Evolutionary conservation across 768 basidiomycete genomes (phyloP), one percentile per base, ranked within the genome.

Genomic region (Lentinus tigrinus): DNA sequence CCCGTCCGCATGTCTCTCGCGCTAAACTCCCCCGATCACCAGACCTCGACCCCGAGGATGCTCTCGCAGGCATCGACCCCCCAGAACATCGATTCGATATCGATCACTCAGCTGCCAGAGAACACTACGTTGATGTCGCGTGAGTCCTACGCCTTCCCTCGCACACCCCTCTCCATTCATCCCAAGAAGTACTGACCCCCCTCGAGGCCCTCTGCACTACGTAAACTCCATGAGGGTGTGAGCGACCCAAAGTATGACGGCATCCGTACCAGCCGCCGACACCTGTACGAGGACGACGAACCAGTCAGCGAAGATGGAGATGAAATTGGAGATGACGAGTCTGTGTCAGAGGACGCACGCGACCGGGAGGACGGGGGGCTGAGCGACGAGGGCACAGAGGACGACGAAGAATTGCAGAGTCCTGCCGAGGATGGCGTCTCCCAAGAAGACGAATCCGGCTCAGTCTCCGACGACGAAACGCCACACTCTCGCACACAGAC

Each of bases 111-210:
- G 70, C 73, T 14, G 78, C 74, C 0, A 78, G 88, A 65, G 87
- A 87, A 64, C 94, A 96, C 72, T 97, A 96, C 71, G 67, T 93
- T 42, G 85, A 90, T 65, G 91, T 95, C 38, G 91, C 91, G 91
- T 93, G 70, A 59, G 83, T 74, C 24, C n/a, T 39, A 23, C 50
- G 48, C 50, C 19, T 47, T 34, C 51, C 14, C n/a, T n/a, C n/a
- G n/a, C n/a, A n/a, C n/a, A n/a, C 47, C 27, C 6, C 19, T 16
- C 10, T 26, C 57, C 27, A 37, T 54, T 39, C 53, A 55, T 21
- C 37, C 34, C 13, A 39, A 16, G 23, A 52, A 40, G 46, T 52
- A 9, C 47, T 57, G 24, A 44, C 48, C 54, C 31, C 40, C 27
- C 24, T 44, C 36, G 60, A 93, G 91, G 3, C 85, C 84, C 10